phyloP scores from a whole-genome alignment of 192 early-diverging fungal genomes.

The Backusella morwellensis region DNA sequence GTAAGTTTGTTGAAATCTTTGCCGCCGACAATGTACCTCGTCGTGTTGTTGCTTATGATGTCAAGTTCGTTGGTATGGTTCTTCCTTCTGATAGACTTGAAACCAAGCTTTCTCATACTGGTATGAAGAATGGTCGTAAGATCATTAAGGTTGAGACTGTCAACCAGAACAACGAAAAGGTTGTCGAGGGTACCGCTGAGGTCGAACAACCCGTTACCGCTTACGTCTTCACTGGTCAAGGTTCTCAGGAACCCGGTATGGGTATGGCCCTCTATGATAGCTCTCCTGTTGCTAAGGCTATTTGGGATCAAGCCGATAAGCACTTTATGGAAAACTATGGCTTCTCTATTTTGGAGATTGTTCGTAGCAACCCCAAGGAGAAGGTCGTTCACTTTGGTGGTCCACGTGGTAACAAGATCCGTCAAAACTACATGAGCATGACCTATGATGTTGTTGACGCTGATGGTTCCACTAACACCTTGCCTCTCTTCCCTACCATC shows the following conservation, averaged over 20 bases:
- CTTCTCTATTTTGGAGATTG: slow-evolving; percentile 89
- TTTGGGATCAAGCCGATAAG: slow-evolving; percentile 91
- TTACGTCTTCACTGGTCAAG: slow-evolving; percentile 96
- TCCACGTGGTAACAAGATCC: slow-evolving; percentile 75
- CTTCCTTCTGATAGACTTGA: slow-evolving; percentile 86
- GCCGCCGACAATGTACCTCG: slow-evolving; percentile 91
- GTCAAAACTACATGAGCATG: slow-evolving; percentile 83
- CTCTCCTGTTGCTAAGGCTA: slow-evolving; percentile 76
- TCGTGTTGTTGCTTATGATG: slow-evolving; percentile 83
- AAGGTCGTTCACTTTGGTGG: slow-evolving; percentile 91
- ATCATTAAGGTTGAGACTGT: slow-evolving; percentile 87
- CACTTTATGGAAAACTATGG: slow-evolving; percentile 87
- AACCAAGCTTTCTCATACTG: slow-evolving; percentile 88
- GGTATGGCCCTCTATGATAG: slow-evolving; percentile 90
- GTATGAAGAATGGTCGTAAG: slow-evolving; percentile 96
- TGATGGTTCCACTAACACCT: slow-evolving; percentile 68
- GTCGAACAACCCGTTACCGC: slow-evolving; percentile 89
- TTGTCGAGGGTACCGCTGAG: slow-evolving; percentile 88
- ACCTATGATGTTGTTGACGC: slow-evolving; percentile 87
- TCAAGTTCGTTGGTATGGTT: slow-evolving; percentile 92
- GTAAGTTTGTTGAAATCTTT: slow-evolving; percentile 94
- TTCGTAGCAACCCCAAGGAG: slow-evolving; percentile 77
- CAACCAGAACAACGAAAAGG: slow-evolving; percentile 81
- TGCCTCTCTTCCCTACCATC: slow-evolving; percentile 89
- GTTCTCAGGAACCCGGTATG: slow-evolving; percentile 95